Evolutionary conservation across 225 moss, liverwort and hornwort species (phyloP).

Genomic region (Polytrichum commune): DNA sequence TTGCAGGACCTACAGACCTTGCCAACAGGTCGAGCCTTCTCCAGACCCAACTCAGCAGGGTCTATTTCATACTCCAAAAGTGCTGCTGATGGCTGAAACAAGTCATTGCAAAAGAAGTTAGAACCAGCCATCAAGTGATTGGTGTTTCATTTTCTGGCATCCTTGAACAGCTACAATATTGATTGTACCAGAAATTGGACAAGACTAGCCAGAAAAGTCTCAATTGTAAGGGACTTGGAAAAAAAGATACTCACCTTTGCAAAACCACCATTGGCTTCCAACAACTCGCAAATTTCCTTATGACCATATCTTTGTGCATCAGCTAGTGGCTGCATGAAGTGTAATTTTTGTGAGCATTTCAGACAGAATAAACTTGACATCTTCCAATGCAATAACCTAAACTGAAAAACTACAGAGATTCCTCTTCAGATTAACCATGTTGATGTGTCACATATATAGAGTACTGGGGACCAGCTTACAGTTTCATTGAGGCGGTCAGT

Average conservation of each 20-base stretch:
- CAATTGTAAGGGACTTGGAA: background rate
- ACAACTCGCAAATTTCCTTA: conserved; percentile 52
- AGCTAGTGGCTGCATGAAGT: conserved; percentile 50
- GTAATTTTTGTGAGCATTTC: background rate
- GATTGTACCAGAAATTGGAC: no score
- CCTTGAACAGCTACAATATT: background rate
- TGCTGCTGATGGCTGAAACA: conserved; percentile 16
- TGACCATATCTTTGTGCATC: conserved; percentile 71
- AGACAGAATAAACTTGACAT: background rate
- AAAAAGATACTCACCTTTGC: conserved; percentile 23
- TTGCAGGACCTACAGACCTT: conserved; percentile 11
- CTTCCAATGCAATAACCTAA: background rate
- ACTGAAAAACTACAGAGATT: background rate
- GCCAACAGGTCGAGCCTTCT: conserved; percentile 34
- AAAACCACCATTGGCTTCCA: conserved; percentile 50
- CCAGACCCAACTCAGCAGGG: conserved; percentile 28
- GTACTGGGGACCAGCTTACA: conserved; percentile 16
- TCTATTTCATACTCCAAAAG: conserved; percentile 37
- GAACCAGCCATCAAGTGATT: no score
- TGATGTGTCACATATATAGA: background rate
- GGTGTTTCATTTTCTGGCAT: no score
- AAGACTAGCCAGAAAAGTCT: background rate
- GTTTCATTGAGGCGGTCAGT: conserved; percentile 76
- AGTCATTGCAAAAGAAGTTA: no score
- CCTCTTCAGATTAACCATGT: background rate